phyloP scores from a whole-genome alignment of 2,329 filamentous ascomycete genomes.

The Ascochyta koolunga region DNA sequence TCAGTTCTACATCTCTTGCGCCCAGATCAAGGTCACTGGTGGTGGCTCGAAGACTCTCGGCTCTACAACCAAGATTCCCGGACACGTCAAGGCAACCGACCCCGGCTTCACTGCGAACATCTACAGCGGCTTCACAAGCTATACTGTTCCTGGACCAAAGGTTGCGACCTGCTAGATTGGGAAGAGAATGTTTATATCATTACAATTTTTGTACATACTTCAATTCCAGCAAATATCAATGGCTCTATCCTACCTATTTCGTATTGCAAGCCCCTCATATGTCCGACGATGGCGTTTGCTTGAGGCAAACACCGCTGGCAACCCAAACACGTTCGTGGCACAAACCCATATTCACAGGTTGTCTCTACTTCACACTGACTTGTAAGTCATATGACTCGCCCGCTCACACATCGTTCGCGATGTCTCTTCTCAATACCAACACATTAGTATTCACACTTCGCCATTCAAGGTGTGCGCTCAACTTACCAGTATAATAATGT shows the following conservation, averaged over 20 bases:
- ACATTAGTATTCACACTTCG: constrained; percentile 22
- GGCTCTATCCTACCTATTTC: neutral
- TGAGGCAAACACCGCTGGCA: neutral
- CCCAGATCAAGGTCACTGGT: constrained; percentile 55
- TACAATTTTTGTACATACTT: too few species aligned
- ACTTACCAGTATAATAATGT: neutral
- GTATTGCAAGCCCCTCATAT: neutral
- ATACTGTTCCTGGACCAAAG: constrained; percentile 45
- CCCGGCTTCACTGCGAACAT: constrained; percentile 48
- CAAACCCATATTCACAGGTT: neutral
- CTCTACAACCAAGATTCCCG: constrained; percentile 42
- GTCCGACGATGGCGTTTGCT: neutral
- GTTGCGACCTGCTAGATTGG: constrained; percentile 43
- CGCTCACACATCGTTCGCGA: constrained; percentile 4
- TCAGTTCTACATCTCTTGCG: constrained; percentile 50
- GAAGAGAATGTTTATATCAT: neutral
- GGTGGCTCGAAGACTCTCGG: constrained; percentile 33
- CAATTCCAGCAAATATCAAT: neutral
- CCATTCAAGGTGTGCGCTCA: constrained; percentile 1
- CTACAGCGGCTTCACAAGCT: constrained; percentile 47
- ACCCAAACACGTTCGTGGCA: neutral
- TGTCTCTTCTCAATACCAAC: constrained; percentile 5
- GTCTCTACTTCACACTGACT: neutral
- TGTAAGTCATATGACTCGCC: neutral
- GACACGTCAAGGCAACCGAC: constrained; percentile 43